Evolutionary conservation across 192 early-diverging fungal genomes (phyloP), one percentile per base, ranked within the genome.

Genomic region (Diversispora eburnea): DNA sequence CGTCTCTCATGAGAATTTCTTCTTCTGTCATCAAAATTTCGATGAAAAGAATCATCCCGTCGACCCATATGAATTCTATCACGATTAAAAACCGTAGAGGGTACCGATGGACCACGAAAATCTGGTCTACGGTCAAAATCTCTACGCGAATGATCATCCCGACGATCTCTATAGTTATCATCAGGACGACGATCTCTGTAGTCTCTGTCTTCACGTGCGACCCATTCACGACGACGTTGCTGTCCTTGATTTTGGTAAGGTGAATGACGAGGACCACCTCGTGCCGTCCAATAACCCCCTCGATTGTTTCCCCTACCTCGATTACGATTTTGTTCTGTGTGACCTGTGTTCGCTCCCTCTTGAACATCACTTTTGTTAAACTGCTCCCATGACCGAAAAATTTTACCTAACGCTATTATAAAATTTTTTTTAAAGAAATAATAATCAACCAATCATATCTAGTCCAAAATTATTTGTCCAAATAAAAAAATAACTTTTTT

Each of bases 151-250:
- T 82, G 77, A 33, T 85, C 81, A 47, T 81, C 79, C 12, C 81
- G 78, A 39, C 80, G 76, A 56, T 83, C 81, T 48, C 78, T 55
- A 66, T 82, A 80, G 59, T 83, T 78, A 33, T 83, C 82, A 33
- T 83, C 82, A 3, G 75, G 72, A 19, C 74, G 70, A 19, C 82
- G 51, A 19, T 83, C 84, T 48, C 75, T 66, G 69, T 80, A 81
- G 45, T 78, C 81, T 46, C 81, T 76, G 46, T 73, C 75, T 58
- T 78, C 77, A 46, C 72, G 72, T 33, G 22, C 22, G 17, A 8
- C 39, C 72, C 72, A 73, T 12, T 64, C 60, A 13, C 61, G 59
- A 22, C 61, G 15, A 55, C 72, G 72, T 61, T 25, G 61, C 7
- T 41, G 54, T 17, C 60, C 72, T 55, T 49, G 61, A 56, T 59